Evolutionary conservation across 805 yeast species (phyloP).

Genomic region (Candida boleticola): DNA sequence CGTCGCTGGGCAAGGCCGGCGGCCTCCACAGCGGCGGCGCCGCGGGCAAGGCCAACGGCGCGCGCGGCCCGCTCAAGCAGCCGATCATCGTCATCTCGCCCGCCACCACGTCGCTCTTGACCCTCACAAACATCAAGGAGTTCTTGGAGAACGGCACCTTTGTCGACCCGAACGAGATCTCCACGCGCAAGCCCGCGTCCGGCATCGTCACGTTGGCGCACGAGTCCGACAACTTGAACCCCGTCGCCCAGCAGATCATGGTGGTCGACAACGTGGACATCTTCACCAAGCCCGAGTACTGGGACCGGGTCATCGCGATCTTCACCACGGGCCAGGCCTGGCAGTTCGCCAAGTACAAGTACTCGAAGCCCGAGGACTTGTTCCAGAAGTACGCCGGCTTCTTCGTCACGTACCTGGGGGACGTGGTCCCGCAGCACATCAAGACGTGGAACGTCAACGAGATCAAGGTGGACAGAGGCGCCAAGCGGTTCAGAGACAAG

Average conservation of each 20-base stretch:
- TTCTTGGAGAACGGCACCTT: conserved; percentile 69
- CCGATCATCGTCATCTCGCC: conserved; percentile 46
- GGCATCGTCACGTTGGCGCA: conserved; percentile 54
- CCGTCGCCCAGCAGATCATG: conserved; percentile 61
- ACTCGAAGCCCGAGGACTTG: conserved; percentile 73
- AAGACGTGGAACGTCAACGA: conserved; percentile 87
- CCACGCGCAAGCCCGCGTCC: conserved; percentile 28
- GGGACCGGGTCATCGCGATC: conserved; percentile 96
- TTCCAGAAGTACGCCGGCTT: conserved; percentile 86
- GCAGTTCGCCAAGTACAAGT: conserved; percentile 90
- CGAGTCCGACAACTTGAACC: conserved; percentile 47
- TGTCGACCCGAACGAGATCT: conserved; percentile 49
- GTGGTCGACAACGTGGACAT: conserved; percentile 87
- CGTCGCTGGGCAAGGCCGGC: conserved; percentile 5
- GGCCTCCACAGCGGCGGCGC: neutral
- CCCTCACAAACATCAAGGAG: conserved; percentile 39
- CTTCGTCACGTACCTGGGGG: conserved; percentile 73
- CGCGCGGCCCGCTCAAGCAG: conserved; percentile 26
- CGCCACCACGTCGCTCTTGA: conserved; percentile 41
- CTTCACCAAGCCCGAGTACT: conserved; percentile 86
- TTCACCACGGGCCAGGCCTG: conserved; percentile 96
- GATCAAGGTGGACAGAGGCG: conserved; percentile 70
- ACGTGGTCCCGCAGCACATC: conserved; percentile 70
- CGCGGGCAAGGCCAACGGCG: neutral
- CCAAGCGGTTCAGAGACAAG: conserved; percentile 81